Conservation (phyloP, 2,329 filamentous ascomycete species). For the Echinosphaeria canescens region DNA sequence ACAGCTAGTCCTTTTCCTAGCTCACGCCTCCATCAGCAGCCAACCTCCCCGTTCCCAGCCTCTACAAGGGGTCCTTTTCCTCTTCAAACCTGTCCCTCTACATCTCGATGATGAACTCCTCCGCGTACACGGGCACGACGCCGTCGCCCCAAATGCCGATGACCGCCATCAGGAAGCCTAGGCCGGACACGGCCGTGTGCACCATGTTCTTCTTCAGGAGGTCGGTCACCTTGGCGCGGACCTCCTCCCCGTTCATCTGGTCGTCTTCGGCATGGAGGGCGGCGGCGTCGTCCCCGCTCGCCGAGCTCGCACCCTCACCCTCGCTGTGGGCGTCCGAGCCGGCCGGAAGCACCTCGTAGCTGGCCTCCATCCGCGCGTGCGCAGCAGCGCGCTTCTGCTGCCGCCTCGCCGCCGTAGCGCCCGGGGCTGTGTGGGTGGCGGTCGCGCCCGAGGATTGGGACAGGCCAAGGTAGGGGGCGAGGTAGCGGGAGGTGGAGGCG, state of each 20-base stretch:
- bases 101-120: no score
- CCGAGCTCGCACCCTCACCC: slow-evolving; percentile 9
- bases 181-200: slow-evolving; percentile 27
- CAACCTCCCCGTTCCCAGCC: no score
- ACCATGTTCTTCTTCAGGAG: slow-evolving; percentile 30
- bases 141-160: slow-evolving; percentile 47
- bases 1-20: no score
- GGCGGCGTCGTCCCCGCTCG: slow-evolving; percentile 29
- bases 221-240: slow-evolving; percentile 30
- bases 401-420: slow-evolving; percentile 7
- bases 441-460: slow-evolving; percentile 1
- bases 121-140: slow-evolving; percentile 6
- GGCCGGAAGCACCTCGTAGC: slow-evolving; percentile 40
- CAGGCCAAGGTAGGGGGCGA: slow-evolving; percentile 20
- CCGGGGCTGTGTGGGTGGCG: slow-evolving; percentile 3
- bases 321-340: slow-evolving; percentile 7
- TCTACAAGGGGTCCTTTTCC: no score
- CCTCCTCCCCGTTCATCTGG: slow-evolving; percentile 39
- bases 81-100: no score
- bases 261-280: slow-evolving; percentile 12
- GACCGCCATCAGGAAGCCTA: slow-evolving; percentile 38
- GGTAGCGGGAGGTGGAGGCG: slow-evolving; percentile 22
- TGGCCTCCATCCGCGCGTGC: slow-evolving; percentile 38
- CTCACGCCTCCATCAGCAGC: no score
- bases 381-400: slow-evolving; percentile 8